Base-by-base conservation (phyloP, 805 yeast species). In the Debaryomyces hansenii region DNA sequence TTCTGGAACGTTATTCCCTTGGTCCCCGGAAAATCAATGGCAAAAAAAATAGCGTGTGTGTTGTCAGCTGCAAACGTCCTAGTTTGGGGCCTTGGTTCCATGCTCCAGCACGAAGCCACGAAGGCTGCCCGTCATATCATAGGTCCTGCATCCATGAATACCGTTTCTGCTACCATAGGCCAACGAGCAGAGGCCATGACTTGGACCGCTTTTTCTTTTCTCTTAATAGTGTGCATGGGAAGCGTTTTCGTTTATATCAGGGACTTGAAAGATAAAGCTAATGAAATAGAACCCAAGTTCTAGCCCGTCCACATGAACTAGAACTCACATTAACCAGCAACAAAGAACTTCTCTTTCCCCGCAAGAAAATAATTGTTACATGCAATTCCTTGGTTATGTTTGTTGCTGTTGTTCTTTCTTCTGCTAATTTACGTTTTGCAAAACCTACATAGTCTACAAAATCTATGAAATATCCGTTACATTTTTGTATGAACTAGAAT, bases 31-130 rank as follows among this genome's bases (percentile, higher is more conserved):
- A 66, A 63, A 34, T 21, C 43, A 10, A 21, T 44, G 16, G 54
- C 36, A 7, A 18, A 63, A 54, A 47, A 64, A 52, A 43, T 54
- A 56, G 21, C 58, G 55, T 42, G 57, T 69, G 48, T 53, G 55
- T 4, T 77, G 21, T 63, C 77, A 15, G 60, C 71, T 0, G 48
- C 66, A 0, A 53, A 71, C 39, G 67, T 73, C 4, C 57, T 83
- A 3, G 37, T 82, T 2, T 83, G 87, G 85, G 87, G 86, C 0
- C 62, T 82, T 24, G 87, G 87, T 2, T 70, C 87, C 0, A 82
- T 83, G 78, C 75, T 86, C 69, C 75, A 76, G 41, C 82, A 80
- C 54, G 80, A 83, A 42, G 85, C 85, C 0, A 70, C 74, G 0
- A 67, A 66, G 33, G 65, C 83, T 2, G 72, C 78, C 4, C 54